phyloP scores from a whole-genome alignment of 1,284 basidiomycete species.

The Fomitopsis palustris region DNA sequence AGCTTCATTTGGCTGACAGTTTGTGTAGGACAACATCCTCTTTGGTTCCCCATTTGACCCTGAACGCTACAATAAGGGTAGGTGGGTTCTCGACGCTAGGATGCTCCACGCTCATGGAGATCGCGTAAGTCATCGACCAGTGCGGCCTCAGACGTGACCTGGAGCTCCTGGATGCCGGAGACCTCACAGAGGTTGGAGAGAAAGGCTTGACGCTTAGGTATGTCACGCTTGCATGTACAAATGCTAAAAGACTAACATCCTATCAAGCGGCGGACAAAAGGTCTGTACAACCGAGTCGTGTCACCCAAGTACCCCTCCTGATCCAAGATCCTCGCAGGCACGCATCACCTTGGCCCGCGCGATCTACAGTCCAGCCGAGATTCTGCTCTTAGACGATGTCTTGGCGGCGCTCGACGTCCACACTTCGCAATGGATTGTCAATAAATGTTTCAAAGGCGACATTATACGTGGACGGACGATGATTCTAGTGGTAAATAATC shows the following conservation, averaged over 20 bases:
- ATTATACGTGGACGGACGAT: conserved; percentile 40
- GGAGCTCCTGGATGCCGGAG: conserved; percentile 67
- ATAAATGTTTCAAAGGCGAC: conserved; percentile 54
- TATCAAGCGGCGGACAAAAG: conserved; percentile 7
- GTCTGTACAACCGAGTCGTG: background rate
- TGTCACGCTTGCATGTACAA: background rate
- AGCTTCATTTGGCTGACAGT: background rate
- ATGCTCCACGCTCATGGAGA: conserved; percentile 7
- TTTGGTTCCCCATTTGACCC: conserved; percentile 42
- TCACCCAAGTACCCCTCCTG: no score
- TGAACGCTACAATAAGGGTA: conserved; percentile 40
- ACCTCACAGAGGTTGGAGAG: conserved; percentile 70
- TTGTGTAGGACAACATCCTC: conserved; percentile 37
- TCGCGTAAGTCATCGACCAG: conserved; percentile 53
- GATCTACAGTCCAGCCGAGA: conserved; percentile 58
- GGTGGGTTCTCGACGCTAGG: background rate
- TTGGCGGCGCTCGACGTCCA: conserved; percentile 58
- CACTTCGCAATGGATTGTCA: conserved; percentile 74
- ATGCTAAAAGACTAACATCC: background rate
- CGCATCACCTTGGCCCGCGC: conserved; percentile 73
- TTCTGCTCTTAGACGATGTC: conserved; percentile 65
- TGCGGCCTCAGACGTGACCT: conserved; percentile 65
- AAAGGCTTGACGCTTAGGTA: conserved; percentile 55
- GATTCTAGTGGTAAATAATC: conserved; percentile 60
- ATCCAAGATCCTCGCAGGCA: conserved; percentile 36